Evolutionary conservation across 805 yeast genomes (phyloP).

Genomic region (Cyberlindnera lachancei): DNA sequence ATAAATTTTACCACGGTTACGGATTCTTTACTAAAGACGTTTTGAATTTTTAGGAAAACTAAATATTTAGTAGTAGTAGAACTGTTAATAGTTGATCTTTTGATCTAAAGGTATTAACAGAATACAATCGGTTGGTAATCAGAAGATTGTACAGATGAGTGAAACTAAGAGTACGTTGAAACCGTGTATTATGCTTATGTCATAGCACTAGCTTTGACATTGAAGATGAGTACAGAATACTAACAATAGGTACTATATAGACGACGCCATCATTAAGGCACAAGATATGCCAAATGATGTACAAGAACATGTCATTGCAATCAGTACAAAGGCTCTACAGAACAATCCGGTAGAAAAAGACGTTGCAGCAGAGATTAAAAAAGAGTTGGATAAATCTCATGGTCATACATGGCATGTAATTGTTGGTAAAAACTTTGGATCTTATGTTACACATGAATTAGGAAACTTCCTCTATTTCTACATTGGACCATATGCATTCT

Average conservation of each 20-base stretch:
- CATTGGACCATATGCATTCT: slow-evolving; percentile 58
- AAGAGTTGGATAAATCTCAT: slow-evolving; percentile 49
- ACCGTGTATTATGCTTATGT: neutral
- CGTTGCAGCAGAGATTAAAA: slow-evolving; percentile 58
- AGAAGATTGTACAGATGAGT: neutral
- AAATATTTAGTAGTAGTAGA: too few species aligned
- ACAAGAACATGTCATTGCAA: slow-evolving; percentile 40
- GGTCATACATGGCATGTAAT: slow-evolving; percentile 80
- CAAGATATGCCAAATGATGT: slow-evolving; percentile 36
- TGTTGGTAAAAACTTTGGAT: slow-evolving; percentile 74
- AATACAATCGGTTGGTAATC: neutral
- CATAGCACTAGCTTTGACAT: too few species aligned
- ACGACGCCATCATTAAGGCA: slow-evolving; percentile 17
- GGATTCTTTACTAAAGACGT: too few species aligned
- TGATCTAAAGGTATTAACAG: too few species aligned
- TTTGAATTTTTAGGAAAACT: too few species aligned
- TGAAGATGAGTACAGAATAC: neutral
- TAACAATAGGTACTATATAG: slow-evolving; percentile 5
- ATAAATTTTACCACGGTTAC: too few species aligned
- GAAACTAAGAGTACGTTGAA: neutral
- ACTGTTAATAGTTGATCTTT: too few species aligned
- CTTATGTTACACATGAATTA: slow-evolving; percentile 72
- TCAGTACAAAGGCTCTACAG: slow-evolving; percentile 38
- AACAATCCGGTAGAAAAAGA: slow-evolving; percentile 46
- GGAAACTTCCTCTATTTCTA: slow-evolving; percentile 68